Evolutionary conservation across 2,329 filamentous ascomycete genomes (phyloP), one percentile per base, ranked within the genome.

Genomic region (Phyllosticta citribraziliensis): DNA sequence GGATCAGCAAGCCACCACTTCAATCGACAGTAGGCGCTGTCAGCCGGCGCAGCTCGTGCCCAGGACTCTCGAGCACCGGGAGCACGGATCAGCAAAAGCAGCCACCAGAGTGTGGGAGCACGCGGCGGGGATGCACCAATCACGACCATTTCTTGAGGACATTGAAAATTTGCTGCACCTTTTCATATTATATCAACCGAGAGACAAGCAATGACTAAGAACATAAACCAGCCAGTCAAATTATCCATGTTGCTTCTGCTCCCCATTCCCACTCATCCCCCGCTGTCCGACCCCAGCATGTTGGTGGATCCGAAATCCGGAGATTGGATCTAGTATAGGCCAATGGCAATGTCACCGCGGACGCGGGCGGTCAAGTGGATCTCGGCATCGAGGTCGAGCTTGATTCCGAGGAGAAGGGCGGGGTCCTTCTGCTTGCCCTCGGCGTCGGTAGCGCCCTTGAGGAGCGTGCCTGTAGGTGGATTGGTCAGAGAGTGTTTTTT

Each of bases 361-460:
- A 85, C 76, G 57, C 83, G 73, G 56, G 83, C 83, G 19, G 82
- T 85, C 64, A 85, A 72, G 69, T 86, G 82, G 52, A 85, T 80
- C 69, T 85, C 83, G 14, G 83, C 83, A 70, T 86, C 83, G 20
- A 85, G 72, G 68, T 86, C 83, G 40, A 86, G 75, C 76, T 86
- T 85, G 74, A 85, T 84, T 61, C 83, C 83, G 47, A 86, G 76
- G 66, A 85, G 76, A 52, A 85, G 75, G 1, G 81, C 82, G 4
- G 83, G 81, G 51, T 80, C 72, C 72, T 83, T 85, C 63, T 81
- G 75, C 66, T 82, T 80, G 63, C 83, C 82, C 59, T 84, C 73
- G 30, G 82, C 79, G 63, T 84, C 81, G 33, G 79, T 78, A 14
- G 82, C 78, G 11, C 83, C 83, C 70, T 79, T 81, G 64, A 85